Evolutionary conservation across 495 filamentous ascomycete genomes (phyloP), one percentile per base, ranked within the genome.

Genomic region (Choiromyces venosus): DNA sequence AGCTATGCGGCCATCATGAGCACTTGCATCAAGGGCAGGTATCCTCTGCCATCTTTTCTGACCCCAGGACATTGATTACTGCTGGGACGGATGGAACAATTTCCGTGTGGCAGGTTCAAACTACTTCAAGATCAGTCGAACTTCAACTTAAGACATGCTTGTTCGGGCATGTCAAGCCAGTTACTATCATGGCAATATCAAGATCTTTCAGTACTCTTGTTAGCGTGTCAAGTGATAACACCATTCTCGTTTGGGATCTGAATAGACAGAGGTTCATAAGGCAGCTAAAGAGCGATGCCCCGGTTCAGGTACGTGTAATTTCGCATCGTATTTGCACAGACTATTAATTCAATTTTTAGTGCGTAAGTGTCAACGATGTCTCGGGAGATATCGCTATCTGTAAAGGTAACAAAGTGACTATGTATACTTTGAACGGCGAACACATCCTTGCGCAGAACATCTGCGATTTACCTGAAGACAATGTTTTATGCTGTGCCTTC

Each of bases 371-470:
- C 78, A 96, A 97, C 81, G 93, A 97, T 78, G 90, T 93, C 9
- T 92, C 90, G 0, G 95, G 96, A 14, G 89, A 93, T 75, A 92
- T 99, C 65, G 88, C 94, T 82, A 84, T 98, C 42, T 94, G 93
- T 82, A 88, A 89, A 38, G 92, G 91, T 4, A 86, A 87, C 35
- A 86, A 90, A 52, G 83, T 97, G 52, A 82, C 88, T 10, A 82
- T 99, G n/a, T 97, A 91, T 81, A 95, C 92, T 0, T 85, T 99
- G 36, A 99, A 99, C 77, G 95, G 95, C 12, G 87, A 91, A 37
- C 74, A 93, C 0, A 82, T 98, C 18, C 85, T 97, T 2, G 89
- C 94, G 70, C 91, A 96, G 79, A 88, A 89, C 38, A 87, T 96
- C 4, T 93, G 91, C 70, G 87, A 88, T 6, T 87, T 88, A 10